phyloP scores from a whole-genome alignment of 108 stramenopile species.

The Bacterosira constricta region DNA sequence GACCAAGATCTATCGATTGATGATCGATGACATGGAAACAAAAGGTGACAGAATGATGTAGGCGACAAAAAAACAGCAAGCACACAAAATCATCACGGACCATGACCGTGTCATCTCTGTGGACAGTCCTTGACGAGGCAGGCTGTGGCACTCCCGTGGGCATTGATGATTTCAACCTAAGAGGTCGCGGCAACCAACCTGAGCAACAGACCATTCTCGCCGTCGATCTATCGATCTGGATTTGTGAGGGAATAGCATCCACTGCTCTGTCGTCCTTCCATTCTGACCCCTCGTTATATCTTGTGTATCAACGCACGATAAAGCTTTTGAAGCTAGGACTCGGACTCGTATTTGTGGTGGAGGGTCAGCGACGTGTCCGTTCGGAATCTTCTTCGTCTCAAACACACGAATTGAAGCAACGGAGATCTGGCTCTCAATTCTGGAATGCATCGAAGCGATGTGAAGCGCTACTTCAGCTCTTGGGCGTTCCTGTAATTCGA shows the following conservation, averaged over 20 bases:
- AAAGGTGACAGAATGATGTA: not conserved
- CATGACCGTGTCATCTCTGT: slow-evolving; percentile 84
- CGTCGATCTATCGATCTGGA: slow-evolving; percentile 95
- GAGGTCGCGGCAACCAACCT: not conserved
- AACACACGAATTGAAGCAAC: slow-evolving; percentile 48
- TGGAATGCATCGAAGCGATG: slow-evolving; percentile 73
- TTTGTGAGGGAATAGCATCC: slow-evolving; percentile 75
- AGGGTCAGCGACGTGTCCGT: slow-evolving; percentile 75
- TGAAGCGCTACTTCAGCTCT: slow-evolving; percentile 66
- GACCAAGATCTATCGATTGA: no score
- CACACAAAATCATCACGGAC: not conserved
- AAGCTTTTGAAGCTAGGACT: slow-evolving; percentile 88
- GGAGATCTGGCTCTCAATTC: slow-evolving; percentile 69
- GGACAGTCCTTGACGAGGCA: slow-evolving; percentile 75
- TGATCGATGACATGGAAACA: not conserved
- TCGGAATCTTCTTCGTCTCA: slow-evolving; percentile 19
- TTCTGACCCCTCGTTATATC: slow-evolving; percentile 66
- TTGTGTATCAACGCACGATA: slow-evolving; percentile 80
- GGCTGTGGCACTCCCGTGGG: slow-evolving; percentile 73
- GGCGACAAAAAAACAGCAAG: not conserved
- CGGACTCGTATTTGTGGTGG: slow-evolving; percentile 92
- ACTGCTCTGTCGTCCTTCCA: slow-evolving; percentile 63
- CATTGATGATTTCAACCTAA: slow-evolving; percentile 46
- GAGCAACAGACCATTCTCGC: slow-evolving; percentile 69
- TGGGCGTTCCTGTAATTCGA: slow-evolving; percentile 89